Percentiles rank a stretch among this genome's conserved stretches.
These are phyloP conservation scores for Podaxis rugospora DNA, from an alignment of 768 basidiomycete species.

Conservation along the genomic window DNA sequence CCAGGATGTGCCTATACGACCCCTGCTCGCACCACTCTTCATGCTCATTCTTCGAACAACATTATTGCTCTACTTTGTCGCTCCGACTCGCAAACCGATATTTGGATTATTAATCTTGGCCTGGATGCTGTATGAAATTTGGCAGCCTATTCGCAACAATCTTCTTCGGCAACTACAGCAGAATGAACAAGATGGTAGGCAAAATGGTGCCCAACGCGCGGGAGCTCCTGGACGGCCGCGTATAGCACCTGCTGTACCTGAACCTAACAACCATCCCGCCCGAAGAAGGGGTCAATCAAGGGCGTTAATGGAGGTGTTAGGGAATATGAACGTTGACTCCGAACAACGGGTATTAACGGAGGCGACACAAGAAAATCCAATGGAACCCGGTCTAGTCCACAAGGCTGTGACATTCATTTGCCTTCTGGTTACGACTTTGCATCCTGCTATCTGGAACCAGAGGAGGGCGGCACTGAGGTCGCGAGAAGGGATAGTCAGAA, in stretches of 20 bases:
- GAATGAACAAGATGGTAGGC: conserved; percentile 10
- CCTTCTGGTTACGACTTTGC: conserved; percentile 56
- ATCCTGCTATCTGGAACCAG: conserved; percentile 74
- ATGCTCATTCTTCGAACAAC: conserved; percentile 67
- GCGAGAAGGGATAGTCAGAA: conserved; percentile 63
- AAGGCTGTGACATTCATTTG: conserved; percentile 50
- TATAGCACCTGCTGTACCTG: conserved; percentile 16
- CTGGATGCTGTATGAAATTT: conserved; percentile 75
- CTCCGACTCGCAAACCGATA: conserved; percentile 67
- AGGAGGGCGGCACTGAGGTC: conserved; percentile 52
- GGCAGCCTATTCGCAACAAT: conserved; percentile 58
- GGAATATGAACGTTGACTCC: conserved; percentile 49
- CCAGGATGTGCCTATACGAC: conserved; percentile 60
- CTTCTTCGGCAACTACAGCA: conserved; percentile 26
- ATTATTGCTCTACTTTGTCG: conserved; percentile 72
- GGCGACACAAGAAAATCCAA: conserved; percentile 20
- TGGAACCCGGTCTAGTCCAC: conserved; percentile 46
- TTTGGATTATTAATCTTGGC: conserved; percentile 60
- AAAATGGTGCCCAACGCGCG: conserved; percentile 9
- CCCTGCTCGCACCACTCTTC: conserved; percentile 59
- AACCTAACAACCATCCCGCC: conserved; percentile 10
- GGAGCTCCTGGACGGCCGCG: conserved; percentile 2
- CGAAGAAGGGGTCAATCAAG: conserved; percentile 30
- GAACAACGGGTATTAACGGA: conserved; percentile 51
- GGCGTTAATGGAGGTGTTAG: conserved; percentile 43